phyloP scores from a whole-genome alignment of 2,329 filamentous ascomycete species.

The Penicillium sp. region DNA sequence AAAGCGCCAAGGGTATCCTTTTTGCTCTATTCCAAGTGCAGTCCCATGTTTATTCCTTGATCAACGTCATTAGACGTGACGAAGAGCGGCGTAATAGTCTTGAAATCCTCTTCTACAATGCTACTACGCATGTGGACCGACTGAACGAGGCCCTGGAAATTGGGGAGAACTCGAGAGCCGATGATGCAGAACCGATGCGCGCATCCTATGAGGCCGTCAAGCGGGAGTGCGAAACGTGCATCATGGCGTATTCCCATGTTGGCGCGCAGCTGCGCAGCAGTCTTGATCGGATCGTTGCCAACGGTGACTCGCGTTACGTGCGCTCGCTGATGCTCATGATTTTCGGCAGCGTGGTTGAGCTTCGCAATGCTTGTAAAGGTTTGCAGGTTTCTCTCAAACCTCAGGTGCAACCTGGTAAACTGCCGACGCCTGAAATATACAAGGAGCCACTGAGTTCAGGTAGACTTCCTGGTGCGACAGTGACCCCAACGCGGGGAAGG shows the following conservation, averaged over 20 bases:
- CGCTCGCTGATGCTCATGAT: conserved; percentile 64
- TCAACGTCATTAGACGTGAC: conserved; percentile 53
- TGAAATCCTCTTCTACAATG: conserved; percentile 61
- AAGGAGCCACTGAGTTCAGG: conserved; percentile 36
- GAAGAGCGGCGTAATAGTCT: conserved; percentile 56
- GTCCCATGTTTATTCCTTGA: conserved; percentile 51
- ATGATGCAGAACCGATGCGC: conserved; percentile 55
- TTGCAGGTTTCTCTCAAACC: conserved; percentile 51
- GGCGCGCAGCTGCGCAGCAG: conserved; percentile 55
- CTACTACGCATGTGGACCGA: conserved; percentile 60
- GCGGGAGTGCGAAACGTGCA: conserved; percentile 54
- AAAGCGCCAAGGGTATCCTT: conserved; percentile 60
- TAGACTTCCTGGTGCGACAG: conserved; percentile 35
- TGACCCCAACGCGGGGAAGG: conserved; percentile 52
- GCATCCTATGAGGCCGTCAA: conserved; percentile 48
- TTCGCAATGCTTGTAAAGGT: conserved; percentile 62
- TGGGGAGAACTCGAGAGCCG: conserved; percentile 54
- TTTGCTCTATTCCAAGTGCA: conserved; percentile 60
- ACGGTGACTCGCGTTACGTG: conserved; percentile 61
- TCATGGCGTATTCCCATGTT: conserved; percentile 56
- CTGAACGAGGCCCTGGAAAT: conserved; percentile 60
- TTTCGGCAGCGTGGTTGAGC: conserved; percentile 62
- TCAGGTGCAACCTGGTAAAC: conserved; percentile 35
- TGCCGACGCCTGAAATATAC: conserved; percentile 34
- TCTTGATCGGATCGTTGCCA: conserved; percentile 57